phyloP scores from a whole-genome alignment of 345 rosid species.

The Durio zibethinus region DNA sequence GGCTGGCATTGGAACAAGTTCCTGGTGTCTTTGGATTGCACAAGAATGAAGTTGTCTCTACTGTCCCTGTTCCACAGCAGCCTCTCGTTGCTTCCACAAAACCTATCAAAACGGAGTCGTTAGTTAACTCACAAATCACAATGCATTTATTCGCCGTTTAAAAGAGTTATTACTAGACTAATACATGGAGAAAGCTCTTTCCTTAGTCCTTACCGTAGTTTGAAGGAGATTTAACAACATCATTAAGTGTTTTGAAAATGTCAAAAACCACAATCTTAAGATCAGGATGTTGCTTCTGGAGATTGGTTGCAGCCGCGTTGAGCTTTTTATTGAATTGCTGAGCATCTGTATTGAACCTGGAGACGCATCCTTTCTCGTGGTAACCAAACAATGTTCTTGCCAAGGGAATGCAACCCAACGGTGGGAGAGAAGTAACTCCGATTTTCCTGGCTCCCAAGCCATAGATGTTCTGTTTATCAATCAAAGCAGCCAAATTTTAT shows the following conservation, averaged over 20 bases:
- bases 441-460: constrained; percentile 75
- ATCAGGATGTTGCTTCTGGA: constrained; percentile 68
- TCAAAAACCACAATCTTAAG: constrained; percentile 75
- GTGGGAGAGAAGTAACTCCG: constrained; percentile 90
- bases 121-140: background rate
- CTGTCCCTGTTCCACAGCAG: constrained; percentile 84
- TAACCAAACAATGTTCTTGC: constrained; percentile 71
- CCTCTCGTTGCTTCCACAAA: constrained; percentile 80
- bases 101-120: constrained; percentile 33
- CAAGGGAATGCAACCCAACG: constrained; percentile 82
- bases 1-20: constrained; percentile 77
- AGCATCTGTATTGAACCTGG: constrained; percentile 63
- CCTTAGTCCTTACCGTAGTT: constrained; percentile 44
- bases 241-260: constrained; percentile 69
- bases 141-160: background rate
- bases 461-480: constrained; percentile 45
- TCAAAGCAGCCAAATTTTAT: background rate
- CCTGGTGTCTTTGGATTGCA: constrained; percentile 74
- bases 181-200: background rate
- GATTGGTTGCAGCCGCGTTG: constrained; percentile 48
- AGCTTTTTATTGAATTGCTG: constrained; percentile 75
- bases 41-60: constrained; percentile 67
- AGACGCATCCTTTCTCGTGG: constrained; percentile 62
- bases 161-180: background rate
- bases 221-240: constrained; percentile 59